Evolutionary conservation across 2,329 filamentous ascomycete genomes (phyloP).

Genomic region (Pseudofabraea citricarpa): DNA sequence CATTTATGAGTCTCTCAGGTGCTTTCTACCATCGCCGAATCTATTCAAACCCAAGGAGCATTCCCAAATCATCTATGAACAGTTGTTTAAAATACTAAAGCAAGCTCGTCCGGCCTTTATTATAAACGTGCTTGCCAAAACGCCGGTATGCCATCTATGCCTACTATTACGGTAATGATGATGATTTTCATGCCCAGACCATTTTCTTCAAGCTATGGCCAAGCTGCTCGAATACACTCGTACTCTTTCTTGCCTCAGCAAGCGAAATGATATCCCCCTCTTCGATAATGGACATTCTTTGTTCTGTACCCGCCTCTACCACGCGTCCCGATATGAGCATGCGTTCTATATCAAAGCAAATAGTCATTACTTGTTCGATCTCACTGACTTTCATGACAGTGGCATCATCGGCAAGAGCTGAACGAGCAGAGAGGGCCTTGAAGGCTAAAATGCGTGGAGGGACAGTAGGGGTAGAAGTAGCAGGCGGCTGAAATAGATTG

Average conservation of each 20-base stretch:
- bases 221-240: slow-evolving; percentile 78
- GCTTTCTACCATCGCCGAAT: no score
- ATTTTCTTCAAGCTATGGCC: slow-evolving; percentile 90
- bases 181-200: slow-evolving; percentile 71
- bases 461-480: not conserved
- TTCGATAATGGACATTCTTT: slow-evolving; percentile 43
- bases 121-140: no score
- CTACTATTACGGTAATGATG: no score
- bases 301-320: slow-evolving; percentile 31
- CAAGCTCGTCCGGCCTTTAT: no score
- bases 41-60: no score
- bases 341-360: slow-evolving; percentile 39
- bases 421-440: slow-evolving; percentile 47
- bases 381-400: slow-evolving; percentile 16
- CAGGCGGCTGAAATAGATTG: slow-evolving; percentile 11
- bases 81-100: no score
- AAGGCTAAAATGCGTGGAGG: slow-evolving; percentile 41
- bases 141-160: no score
- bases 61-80: no score
- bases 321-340: slow-evolving; percentile 48
- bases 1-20: no score
- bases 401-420: slow-evolving; percentile 29
- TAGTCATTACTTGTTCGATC: slow-evolving; percentile 24
- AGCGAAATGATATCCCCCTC: slow-evolving; percentile 73
- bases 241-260: slow-evolving; percentile 80